phyloP scores from a whole-genome alignment of 306 rosid species.

The Astragalus membranaceus region DNA sequence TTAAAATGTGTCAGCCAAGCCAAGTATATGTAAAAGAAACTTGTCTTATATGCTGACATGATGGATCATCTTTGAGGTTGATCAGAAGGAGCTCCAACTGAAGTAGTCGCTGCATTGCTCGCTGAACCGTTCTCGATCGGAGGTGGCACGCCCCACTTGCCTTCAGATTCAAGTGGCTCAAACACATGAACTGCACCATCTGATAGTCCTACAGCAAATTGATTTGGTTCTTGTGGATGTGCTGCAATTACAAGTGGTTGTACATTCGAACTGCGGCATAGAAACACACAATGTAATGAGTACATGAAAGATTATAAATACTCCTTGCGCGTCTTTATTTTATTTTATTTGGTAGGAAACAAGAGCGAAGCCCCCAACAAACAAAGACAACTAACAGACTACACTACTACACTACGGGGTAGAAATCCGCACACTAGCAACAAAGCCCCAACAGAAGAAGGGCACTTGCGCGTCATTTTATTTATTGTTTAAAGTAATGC shows the following conservation, averaged over 20 bases:
- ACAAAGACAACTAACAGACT: too few relatives aligned
- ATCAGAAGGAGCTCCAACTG: conserved; percentile 84
- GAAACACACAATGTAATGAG: background rate
- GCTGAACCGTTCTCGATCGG: conserved; percentile 88
- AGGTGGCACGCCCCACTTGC: conserved; percentile 87
- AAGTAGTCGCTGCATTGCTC: conserved; percentile 47
- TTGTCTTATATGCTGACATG: conserved; percentile 37
- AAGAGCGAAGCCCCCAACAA: too few relatives aligned
- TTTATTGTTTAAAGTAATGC: too few relatives aligned
- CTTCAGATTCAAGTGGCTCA: conserved; percentile 91
- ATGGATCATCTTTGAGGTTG: conserved; percentile 71
- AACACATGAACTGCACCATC: conserved; percentile 92
- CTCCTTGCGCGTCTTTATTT: too few relatives aligned
- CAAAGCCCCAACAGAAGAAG: too few relatives aligned
- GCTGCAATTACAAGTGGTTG: too few relatives aligned
- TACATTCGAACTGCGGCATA: conserved; percentile 46
- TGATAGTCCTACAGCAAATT: conserved; percentile 80
- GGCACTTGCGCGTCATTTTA: too few relatives aligned
- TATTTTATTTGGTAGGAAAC: too few relatives aligned
- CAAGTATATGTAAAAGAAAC: conserved; percentile 64
- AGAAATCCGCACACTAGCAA: too few relatives aligned
- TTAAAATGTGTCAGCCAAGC: conserved; percentile 21
- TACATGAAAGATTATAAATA: too few relatives aligned
- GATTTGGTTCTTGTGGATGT: too few relatives aligned
- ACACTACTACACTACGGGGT: too few relatives aligned